phyloP scores from a whole-genome alignment of 352 stramenopile species.

The Globisporangium okanoganense region DNA sequence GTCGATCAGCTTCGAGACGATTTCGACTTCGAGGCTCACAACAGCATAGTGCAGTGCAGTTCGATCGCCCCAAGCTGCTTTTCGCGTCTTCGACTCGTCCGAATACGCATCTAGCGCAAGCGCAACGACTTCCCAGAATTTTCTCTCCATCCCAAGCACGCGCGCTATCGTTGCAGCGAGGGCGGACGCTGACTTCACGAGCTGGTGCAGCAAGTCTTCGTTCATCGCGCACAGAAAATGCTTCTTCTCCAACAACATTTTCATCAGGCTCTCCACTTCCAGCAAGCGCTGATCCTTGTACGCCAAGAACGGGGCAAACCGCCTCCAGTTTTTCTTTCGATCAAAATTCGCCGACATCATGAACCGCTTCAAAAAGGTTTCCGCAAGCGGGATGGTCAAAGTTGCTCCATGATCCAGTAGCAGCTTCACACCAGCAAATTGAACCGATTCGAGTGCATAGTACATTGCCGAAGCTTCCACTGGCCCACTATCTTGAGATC shows the following conservation, averaged over 20 bases:
- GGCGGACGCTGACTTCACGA: conserved; percentile 30
- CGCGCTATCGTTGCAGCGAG: conserved; percentile 36
- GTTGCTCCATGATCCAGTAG: conserved; percentile 36
- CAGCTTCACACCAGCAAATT: conserved; percentile 35
- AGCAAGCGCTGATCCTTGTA: conserved; percentile 26
- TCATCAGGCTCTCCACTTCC: conserved; percentile 43
- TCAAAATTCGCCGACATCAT: conserved; percentile 3
- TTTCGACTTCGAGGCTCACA: conserved; percentile 25
- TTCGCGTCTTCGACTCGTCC: conserved; percentile 22
- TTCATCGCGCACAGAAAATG: conserved; percentile 29
- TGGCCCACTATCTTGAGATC: neutral
- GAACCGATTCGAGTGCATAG: conserved; percentile 27
- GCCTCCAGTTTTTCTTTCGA: conserved; percentile 22
- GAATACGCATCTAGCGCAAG: conserved; percentile 32
- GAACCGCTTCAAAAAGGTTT: conserved; percentile 36
- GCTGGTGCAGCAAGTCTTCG: conserved; percentile 36
- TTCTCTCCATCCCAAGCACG: conserved; percentile 24
- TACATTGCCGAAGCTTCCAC: conserved; percentile 25
- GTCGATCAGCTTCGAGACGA: conserved; percentile 33
- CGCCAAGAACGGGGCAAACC: conserved; percentile 32
- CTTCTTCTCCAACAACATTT: conserved; percentile 29
- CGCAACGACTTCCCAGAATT: conserved; percentile 41
- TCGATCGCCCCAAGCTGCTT: conserved; percentile 36
- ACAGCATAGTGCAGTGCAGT: conserved; percentile 50
- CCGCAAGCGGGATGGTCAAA: conserved; percentile 22